A percentile compares a stretch with the other conserved stretches of the same genome.
Conservation (phyloP, 352 stramenopile species). For the Pythium oligandrum region DNA sequence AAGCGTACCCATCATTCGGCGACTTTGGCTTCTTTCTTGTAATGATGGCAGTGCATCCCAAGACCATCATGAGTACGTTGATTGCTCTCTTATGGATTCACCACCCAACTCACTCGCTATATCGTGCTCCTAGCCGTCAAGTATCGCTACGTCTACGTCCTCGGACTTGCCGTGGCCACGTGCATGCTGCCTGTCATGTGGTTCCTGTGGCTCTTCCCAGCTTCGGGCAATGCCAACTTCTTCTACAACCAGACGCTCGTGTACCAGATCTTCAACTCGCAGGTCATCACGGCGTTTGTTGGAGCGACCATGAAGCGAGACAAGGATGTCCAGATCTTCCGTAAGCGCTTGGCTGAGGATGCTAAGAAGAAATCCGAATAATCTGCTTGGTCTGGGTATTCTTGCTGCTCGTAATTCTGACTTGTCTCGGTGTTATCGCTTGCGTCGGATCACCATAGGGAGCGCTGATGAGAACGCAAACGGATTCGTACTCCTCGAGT, state of each 20-base stretch:
- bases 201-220: constrained; percentile 84
- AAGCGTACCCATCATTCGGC: constrained; percentile 71
- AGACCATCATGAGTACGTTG: constrained; percentile 68
- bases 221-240: constrained; percentile 86
- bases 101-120: background rate
- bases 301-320: constrained; percentile 77
- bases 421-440: constrained; percentile 23
- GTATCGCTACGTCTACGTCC: constrained; percentile 67
- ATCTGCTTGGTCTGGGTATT: no score
- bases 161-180: constrained; percentile 60
- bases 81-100: background rate
- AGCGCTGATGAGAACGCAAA: constrained; percentile 22
- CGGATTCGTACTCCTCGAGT: constrained; percentile 4
- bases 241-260: constrained; percentile 88
- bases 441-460: constrained; percentile 26
- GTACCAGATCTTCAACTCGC: constrained; percentile 81
- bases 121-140: constrained; percentile 47
- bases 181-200: constrained; percentile 83
- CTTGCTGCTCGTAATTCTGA: no score
- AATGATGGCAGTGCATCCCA: constrained; percentile 62
- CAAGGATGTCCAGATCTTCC: constrained; percentile 68
- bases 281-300: constrained; percentile 75
- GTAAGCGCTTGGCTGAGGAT: constrained; percentile 10
- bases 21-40: constrained; percentile 80
- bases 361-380: constrained; percentile 12